A percentile compares a stretch with the other conserved stretches of the same genome.
phyloP scores from a whole-genome alignment of 331 rosid species.

The Prunus yedoensis region DNA sequence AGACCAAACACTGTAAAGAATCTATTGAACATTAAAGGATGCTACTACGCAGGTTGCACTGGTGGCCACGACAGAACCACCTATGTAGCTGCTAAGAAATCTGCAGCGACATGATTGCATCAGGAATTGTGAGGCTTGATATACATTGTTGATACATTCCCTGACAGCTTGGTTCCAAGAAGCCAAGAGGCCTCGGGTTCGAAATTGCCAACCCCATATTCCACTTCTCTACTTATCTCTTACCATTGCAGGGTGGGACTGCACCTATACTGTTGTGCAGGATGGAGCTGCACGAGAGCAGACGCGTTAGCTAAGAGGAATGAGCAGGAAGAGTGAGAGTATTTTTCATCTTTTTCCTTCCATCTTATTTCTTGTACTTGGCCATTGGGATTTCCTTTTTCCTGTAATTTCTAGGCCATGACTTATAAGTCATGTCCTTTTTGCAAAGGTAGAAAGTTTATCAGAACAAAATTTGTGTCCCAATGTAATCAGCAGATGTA shows the following conservation, averaged over 20 bases:
- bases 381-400: neutral
- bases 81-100: slow-evolving; percentile 24
- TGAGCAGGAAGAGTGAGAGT: neutral
- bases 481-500: neutral
- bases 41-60: slow-evolving; percentile 40
- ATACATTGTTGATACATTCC: slow-evolving; percentile 12
- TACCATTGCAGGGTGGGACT: neutral
- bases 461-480: slow-evolving; percentile 11
- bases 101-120: slow-evolving; percentile 25
- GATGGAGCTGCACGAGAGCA: neutral
- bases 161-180: neutral
- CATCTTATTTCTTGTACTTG: neutral
- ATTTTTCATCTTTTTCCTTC: neutral
- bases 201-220: neutral
- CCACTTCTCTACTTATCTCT: neutral
- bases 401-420: neutral
- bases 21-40: slow-evolving; percentile 42
- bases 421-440: neutral
- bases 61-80: slow-evolving; percentile 35
- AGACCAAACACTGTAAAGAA: slow-evolving; percentile 47
- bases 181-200: neutral
- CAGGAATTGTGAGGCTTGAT: slow-evolving; percentile 7
- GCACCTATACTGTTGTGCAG: neutral
- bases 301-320: neutral
- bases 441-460: slow-evolving; percentile 8